Evolutionary conservation across 495 filamentous ascomycete genomes (phyloP), one percentile per base, ranked within the genome.

Genomic region (Clavariopsis aquatica): DNA sequence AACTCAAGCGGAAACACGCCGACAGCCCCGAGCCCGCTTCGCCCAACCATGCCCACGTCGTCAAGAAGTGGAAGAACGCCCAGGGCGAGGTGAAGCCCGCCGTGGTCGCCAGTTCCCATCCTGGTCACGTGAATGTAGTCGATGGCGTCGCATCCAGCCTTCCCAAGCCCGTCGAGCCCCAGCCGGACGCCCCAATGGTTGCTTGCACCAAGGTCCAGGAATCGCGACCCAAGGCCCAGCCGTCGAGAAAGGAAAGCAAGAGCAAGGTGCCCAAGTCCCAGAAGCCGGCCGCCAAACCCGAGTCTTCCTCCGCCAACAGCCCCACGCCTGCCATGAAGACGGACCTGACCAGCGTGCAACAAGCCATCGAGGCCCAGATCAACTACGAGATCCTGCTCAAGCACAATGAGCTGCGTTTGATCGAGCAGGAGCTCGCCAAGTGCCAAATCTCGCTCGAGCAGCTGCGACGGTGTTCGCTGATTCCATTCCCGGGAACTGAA

Each of bases 391-490:
- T 98, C 45, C 78, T 97, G 58, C 77, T 96, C 68, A 98, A 97
- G 79, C 94, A 98, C 73, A 85, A 93, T 66, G 94, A 98, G 78
- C 78, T 97, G 26, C 89, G 92, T 17, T 81, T 96, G 60, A 96
- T 98, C 75, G 91, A 98, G 74, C 92, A 96, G 76, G 93, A 98
- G 76, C 84, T 98, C 64, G 92, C 91, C 68, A 96, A 96, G 80
- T 96, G 93, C 69, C 92, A 97, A 80, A 80, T 92, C 68, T 89
- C 92, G n/a, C 82, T 97, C 66, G 94, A 98, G 77, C 94, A 98
- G 74, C 82, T 98, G 51, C 89, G 94, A 60, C 88, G 94, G 57
- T 96, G 92, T 72, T 85, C 91, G 68, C 79, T 97, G 69, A 91
- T 96, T 54, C 93, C 94, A 6, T 97, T 90, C 74, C 91, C 92